Evolutionary conservation across 192 early-diverging fungal genomes (phyloP).

Genomic region (Coemansia sp.): DNA sequence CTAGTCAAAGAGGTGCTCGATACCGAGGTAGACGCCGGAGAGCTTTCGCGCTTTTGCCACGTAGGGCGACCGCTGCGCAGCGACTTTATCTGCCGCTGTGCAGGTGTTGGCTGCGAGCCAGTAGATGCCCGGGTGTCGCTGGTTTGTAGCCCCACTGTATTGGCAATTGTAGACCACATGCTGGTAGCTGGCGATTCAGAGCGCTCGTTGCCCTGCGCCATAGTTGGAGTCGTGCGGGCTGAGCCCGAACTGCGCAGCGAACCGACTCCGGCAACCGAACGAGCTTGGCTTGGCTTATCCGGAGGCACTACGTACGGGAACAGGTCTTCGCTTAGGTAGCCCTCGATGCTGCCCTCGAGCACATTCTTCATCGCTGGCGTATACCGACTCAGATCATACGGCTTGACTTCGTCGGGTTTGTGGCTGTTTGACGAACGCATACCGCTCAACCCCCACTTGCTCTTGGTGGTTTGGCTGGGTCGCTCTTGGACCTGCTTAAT

Average conservation of each 20-base stretch:
- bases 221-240: conserved; percentile 24
- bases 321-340: conserved; percentile 49
- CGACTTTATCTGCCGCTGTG: conserved; percentile 44
- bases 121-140: conserved; percentile 28
- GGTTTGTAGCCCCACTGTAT: conserved; percentile 34
- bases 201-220: conserved; percentile 20
- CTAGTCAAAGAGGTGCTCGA: conserved; percentile 15
- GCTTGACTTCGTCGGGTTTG: conserved; percentile 23
- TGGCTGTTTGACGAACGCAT: conserved; percentile 23
- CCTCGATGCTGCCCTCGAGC: conserved; percentile 38
- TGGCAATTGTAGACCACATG: conserved; percentile 53
- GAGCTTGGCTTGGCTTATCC: conserved; percentile 33
- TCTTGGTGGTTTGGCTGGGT: conserved; percentile 34
- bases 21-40: conserved; percentile 19
- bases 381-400: conserved; percentile 52
- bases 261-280: conserved; percentile 11
- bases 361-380: conserved; percentile 47
- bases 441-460: conserved; percentile 45
- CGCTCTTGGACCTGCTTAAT: conserved; percentile 44
- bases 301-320: conserved; percentile 56
- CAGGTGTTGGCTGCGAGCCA: conserved; percentile 19
- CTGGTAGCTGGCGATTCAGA: conserved; percentile 39
- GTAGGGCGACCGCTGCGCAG: conserved; percentile 47
- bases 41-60: conserved; percentile 56
- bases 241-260: conserved; percentile 22